Conservation (phyloP, 2,329 filamentous ascomycete genomes). For the Gnomoniopsis smithogilvyi region DNA sequence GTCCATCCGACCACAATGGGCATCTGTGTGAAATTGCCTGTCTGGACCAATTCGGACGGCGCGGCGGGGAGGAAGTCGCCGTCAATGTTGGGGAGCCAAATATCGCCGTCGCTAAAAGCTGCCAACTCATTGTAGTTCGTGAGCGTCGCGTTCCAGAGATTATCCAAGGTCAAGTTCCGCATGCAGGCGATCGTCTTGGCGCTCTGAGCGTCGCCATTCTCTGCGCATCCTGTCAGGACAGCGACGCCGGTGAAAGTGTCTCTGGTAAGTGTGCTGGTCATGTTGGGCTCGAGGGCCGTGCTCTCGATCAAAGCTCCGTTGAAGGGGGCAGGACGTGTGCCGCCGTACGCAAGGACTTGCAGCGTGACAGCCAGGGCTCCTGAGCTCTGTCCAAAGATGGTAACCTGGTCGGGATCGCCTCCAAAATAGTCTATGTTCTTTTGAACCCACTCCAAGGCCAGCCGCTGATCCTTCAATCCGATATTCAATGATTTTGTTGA, state of each 20-base stretch:
- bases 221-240: neutral
- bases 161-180: neutral
- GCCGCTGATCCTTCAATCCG: constrained; percentile 37
- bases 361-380: neutral
- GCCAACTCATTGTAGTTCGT: neutral
- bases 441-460: constrained; percentile 37
- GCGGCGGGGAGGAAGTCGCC: neutral
- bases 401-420: constrained; percentile 36
- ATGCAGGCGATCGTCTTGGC: neutral
- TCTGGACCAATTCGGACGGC: neutral
- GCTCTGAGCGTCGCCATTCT: neutral
- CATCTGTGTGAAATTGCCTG: neutral
- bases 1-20: neutral
- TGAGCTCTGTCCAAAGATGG: constrained; percentile 37
- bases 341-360: neutral
- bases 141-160: neutral
- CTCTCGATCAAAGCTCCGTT: neutral
- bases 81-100: neutral
- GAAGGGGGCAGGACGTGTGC: neutral
- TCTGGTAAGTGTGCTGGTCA: neutral
- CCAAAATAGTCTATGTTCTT: constrained; percentile 36
- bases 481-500: constrained; percentile 23
- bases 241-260: neutral
- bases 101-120: neutral
- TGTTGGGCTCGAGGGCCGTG: neutral